These are phyloP conservation scores for Linum tenue DNA, from an alignment of 345 rosid species.

Conservation along the genomic window DNA sequence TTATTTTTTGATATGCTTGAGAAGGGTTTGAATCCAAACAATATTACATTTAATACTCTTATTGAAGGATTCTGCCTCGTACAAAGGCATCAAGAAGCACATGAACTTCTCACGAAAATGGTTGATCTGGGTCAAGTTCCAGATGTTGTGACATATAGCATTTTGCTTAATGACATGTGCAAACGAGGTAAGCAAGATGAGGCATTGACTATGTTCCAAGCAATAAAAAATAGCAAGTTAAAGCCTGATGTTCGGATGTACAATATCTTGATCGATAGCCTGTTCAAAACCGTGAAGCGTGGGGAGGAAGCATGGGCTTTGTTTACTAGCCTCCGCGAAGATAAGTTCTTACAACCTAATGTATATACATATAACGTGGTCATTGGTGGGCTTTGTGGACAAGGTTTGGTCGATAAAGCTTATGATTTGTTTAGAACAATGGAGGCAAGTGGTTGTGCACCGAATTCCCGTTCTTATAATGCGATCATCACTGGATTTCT, in stretches of 20 bases:
- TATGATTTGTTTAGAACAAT: slow-evolving; percentile 8
- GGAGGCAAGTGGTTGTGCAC: slow-evolving; percentile 8
- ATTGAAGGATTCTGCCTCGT: not conserved
- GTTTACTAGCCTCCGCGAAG: not conserved
- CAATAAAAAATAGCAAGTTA: not conserved
- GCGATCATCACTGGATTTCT: slow-evolving; percentile 10
- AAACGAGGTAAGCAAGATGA: slow-evolving; percentile 1
- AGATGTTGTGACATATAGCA: not conserved
- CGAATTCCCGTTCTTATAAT: slow-evolving; percentile 5
- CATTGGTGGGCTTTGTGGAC: slow-evolving; percentile 7
- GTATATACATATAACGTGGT: not conserved
- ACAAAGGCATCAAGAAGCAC: not conserved
- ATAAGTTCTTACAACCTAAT: not conserved
- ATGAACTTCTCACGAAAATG: not conserved
- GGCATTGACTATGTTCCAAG: not conserved
- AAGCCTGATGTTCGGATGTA: not conserved
- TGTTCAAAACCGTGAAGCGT: not conserved
- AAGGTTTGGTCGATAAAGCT: slow-evolving; percentile 12
- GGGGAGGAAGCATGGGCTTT: not conserved
- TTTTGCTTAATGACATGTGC: slow-evolving; percentile 1
- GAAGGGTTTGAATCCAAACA: not conserved
- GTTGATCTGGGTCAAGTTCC: not conserved
- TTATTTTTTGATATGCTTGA: not conserved
- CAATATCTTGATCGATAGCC: not conserved
- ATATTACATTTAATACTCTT: not conserved